phyloP scores from a whole-genome alignment of 176 grass and related monocot genomes.

The Sorghum bicolor region DNA sequence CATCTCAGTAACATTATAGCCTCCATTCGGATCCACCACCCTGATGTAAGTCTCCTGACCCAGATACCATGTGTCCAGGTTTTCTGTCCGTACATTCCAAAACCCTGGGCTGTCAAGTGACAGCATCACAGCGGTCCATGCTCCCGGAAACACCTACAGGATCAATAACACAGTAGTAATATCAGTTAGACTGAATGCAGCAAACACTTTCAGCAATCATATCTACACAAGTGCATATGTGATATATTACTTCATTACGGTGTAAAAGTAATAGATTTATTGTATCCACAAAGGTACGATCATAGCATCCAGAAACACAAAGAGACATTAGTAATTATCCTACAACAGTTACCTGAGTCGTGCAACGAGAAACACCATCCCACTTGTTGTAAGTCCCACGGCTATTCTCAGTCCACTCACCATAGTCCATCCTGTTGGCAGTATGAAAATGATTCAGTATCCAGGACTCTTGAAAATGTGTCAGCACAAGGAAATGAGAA shows the following conservation, averaged over 20 bases:
- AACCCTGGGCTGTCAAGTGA: constrained; percentile 90
- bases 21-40: constrained; percentile 56
- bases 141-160: constrained; percentile 78
- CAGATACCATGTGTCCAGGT: constrained; percentile 85
- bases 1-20: constrained; percentile 75
- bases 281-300: not conserved
- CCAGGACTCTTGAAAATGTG: not conserved
- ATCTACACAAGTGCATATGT: not conserved
- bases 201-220: not conserved
- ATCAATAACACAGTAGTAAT: not conserved
- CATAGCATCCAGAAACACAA: not conserved
- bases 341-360: constrained; percentile 62
- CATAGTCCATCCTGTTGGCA: constrained; percentile 86
- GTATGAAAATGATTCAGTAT: constrained; percentile 1
- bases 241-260: not conserved
- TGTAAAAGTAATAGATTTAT: not conserved
- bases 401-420: constrained; percentile 81
- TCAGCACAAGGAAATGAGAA: not conserved
- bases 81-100: constrained; percentile 86
- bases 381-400: constrained; percentile 90
- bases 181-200: not conserved
- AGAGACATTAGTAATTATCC: not conserved
- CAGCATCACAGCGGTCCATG: constrained; percentile 83
- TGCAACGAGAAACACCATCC: constrained; percentile 87
- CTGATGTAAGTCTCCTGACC: constrained; percentile 85